phyloP scores from a whole-genome alignment of 2,329 filamentous ascomycete genomes.

The Verticillium dahliae region DNA sequence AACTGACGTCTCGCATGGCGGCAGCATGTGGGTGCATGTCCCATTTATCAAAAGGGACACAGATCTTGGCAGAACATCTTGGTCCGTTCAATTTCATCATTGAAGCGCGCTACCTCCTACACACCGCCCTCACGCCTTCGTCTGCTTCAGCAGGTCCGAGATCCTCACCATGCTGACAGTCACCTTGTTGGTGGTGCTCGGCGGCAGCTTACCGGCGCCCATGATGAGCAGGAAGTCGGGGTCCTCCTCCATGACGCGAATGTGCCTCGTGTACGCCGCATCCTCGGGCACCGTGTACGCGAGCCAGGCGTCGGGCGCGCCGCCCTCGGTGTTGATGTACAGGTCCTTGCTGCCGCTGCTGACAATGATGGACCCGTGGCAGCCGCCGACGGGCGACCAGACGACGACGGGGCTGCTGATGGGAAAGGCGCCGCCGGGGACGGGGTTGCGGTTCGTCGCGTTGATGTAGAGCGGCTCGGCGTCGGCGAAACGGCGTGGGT shows the following conservation, averaged over 20 bases:
- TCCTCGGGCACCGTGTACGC: conserved; percentile 26
- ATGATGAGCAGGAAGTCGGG: conserved; percentile 32
- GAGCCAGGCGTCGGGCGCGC: conserved; percentile 28
- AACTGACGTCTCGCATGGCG: too few species aligned
- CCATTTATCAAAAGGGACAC: too few species aligned
- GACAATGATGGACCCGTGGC: conserved; percentile 37
- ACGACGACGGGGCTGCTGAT: conserved; percentile 35
- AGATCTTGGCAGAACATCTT: too few species aligned
- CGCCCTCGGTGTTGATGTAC: conserved; percentile 34
- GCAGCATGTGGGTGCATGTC: too few species aligned
- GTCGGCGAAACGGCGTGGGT: conserved; percentile 28
- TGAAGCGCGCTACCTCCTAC: too few species aligned
- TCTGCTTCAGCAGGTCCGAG: conserved; percentile 14
- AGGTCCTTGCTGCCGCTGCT: conserved; percentile 29
- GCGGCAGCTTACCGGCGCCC: conserved; percentile 37
- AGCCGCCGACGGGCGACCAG: conserved; percentile 35
- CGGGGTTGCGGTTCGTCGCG: conserved; percentile 14
- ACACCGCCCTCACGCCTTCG: not conserved
- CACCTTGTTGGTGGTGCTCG: conserved; percentile 37
- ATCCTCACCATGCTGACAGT: conserved; percentile 26
- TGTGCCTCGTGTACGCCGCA: conserved; percentile 28
- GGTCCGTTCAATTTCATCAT: too few species aligned
- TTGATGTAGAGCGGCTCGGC: conserved; percentile 23
- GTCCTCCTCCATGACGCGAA: conserved; percentile 26
- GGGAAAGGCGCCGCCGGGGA: conserved; percentile 20